Evolutionary conservation across 306 rosid species (phyloP).

Genomic region (Elaeagnus macrophylla): DNA sequence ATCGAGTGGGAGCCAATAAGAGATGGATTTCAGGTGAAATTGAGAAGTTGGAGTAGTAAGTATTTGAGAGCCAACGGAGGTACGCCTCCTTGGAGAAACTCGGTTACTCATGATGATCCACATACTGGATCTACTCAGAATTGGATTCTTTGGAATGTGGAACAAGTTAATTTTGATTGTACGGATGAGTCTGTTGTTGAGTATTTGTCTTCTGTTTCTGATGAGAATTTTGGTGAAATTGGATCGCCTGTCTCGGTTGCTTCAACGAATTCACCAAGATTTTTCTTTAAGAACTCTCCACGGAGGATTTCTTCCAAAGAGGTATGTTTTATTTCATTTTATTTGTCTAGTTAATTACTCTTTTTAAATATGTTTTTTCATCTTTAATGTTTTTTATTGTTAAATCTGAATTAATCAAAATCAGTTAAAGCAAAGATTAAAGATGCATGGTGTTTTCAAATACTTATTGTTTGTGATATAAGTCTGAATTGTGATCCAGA

Average conservation of each 20-base stretch:
- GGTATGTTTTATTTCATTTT: not conserved
- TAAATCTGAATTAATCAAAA: too few species aligned
- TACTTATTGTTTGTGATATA: too few species aligned
- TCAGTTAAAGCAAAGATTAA: too few species aligned
- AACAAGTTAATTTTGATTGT: constrained; percentile 23
- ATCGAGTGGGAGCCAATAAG: constrained; percentile 64
- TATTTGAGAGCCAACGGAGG: constrained; percentile 71
- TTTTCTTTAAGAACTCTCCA: not conserved
- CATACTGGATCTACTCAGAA: constrained; percentile 32
- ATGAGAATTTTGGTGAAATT: constrained; percentile 29
- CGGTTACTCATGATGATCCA: constrained; percentile 60
- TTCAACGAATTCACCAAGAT: constrained; percentile 9
- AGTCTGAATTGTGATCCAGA: too few species aligned
- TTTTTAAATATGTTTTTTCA: too few species aligned
- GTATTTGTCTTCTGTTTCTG: constrained; percentile 29
- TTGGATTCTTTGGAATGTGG: constrained; percentile 70
- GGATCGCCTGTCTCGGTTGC: constrained; percentile 40
- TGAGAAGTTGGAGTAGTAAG: constrained; percentile 63
- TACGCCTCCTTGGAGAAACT: constrained; percentile 78
- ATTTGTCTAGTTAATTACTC: not conserved
- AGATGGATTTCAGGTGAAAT: constrained; percentile 66
- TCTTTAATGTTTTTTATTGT: too few species aligned
- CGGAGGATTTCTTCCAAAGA: constrained; percentile 3
- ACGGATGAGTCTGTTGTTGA: constrained; percentile 25
- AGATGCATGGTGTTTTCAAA: too few species aligned